These are phyloP conservation scores for Ustilago trichophora DNA, from an alignment of 1,284 basidiomycete genomes.

Conservation along the genomic window DNA sequence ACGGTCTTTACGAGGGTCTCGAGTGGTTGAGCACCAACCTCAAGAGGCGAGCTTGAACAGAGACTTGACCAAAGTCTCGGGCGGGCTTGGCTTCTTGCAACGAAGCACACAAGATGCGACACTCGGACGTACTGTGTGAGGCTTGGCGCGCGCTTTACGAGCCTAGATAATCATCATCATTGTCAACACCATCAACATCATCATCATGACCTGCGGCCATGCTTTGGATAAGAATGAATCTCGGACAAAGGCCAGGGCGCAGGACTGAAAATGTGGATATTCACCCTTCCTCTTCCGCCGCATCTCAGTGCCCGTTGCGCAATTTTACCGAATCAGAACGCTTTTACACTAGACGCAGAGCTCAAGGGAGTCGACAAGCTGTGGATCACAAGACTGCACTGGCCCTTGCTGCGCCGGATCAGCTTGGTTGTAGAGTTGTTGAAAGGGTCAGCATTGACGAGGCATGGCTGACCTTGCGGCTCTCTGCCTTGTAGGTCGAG, in stretches of 20 bases:
- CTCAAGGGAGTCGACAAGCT: too few species aligned
- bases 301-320: constrained; percentile 20
- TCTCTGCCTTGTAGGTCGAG: too few species aligned
- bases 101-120: not conserved
- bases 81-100: constrained; percentile 7
- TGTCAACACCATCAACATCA: too few species aligned
- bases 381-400: too few species aligned
- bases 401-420: too few species aligned
- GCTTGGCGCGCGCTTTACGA: constrained; percentile 10
- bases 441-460: too few species aligned
- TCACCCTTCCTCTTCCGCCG: constrained; percentile 7
- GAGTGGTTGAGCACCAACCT: constrained; percentile 80
- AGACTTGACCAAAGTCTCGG: constrained; percentile 1
- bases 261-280: constrained; percentile 52
- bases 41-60: constrained; percentile 78
- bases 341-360: constrained; percentile 2
- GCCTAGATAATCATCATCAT: constrained; percentile 26
- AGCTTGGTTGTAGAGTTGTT: too few species aligned
- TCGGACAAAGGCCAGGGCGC: constrained; percentile 19
- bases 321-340: constrained; percentile 40
- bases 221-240: constrained; percentile 18
- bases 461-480: too few species aligned
- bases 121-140: not conserved
- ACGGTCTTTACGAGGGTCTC: constrained; percentile 95
- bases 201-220: constrained; percentile 27